phyloP scores from a whole-genome alignment of 805 yeast species.

The Lipomyces mesembrius region DNA sequence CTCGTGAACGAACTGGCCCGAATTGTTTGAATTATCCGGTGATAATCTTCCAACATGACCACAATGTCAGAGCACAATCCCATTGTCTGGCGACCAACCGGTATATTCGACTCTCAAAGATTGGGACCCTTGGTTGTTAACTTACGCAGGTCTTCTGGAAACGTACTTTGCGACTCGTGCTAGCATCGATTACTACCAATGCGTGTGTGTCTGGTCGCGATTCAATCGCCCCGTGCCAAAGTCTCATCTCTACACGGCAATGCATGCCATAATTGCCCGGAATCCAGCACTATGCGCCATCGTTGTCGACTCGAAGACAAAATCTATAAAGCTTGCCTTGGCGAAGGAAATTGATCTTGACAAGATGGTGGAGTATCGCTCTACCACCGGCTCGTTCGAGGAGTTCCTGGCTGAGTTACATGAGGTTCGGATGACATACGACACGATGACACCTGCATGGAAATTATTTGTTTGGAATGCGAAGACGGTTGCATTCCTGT shows the following conservation, averaged over 20 bases:
- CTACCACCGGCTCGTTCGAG: background rate
- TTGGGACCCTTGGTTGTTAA: background rate
- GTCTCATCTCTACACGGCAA: background rate
- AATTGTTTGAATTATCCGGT: background rate
- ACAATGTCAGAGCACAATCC: background rate
- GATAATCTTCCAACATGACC: background rate
- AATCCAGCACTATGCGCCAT: slow-evolving; percentile 15
- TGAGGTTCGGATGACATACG: slow-evolving; percentile 1
- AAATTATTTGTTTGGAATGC: slow-evolving; percentile 11
- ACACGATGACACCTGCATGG: slow-evolving; percentile 18
- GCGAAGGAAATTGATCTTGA: slow-evolving; percentile 18
- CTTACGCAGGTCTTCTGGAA: slow-evolving; percentile 22
- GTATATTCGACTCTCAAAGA: background rate
- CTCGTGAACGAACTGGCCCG: too few relatives aligned
- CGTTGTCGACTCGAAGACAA: background rate
- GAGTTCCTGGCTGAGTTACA: background rate
- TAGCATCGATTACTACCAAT: slow-evolving; percentile 9
- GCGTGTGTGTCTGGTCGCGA: slow-evolving; percentile 16
- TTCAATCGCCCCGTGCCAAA: background rate
- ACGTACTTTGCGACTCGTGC: slow-evolving; percentile 18
- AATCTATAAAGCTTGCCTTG: slow-evolving; percentile 1
- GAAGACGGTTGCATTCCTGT: slow-evolving; percentile 12
- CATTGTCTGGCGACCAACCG: background rate
- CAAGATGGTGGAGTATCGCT: slow-evolving; percentile 9
- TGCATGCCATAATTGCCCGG: background rate